Evolutionary conservation across 169 alveolate genomes (phyloP), one percentile per base, ranked within the genome.

Genomic region (Perkinsus chesapeaki): DNA sequence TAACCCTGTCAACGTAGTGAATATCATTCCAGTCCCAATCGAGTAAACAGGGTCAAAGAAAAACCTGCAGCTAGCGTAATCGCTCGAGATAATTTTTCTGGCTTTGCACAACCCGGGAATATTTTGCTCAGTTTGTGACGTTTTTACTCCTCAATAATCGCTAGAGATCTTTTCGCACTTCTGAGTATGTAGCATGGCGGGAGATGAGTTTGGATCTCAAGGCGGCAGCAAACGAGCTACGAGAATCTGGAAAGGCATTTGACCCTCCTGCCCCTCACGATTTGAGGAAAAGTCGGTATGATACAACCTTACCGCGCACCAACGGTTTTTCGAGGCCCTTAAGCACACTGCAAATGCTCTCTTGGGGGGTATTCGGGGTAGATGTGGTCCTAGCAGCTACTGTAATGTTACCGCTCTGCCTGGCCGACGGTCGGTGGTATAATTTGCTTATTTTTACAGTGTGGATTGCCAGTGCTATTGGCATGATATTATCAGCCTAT

Each of bases 291-390:
- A 34, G 27, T 27, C 27, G 82, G 82, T 60, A 60, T 60, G 82
- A 23, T 1, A 60, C 0, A 60, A n/a, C n/a, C n/a, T 60, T 37
- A 3, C 73, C 34, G 23, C 91, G 95, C 91, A 94, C 73, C 36
- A 94, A 94, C 93, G 95, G 95, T 10, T 94, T 94, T 73, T 93
- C 92, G 72, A 94, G 73, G 39, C 95, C 95, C 39, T 91, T 94
- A 5, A 91, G 91, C 39, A 94, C 91, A 36, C 73, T 94, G 37
- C 95, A 94, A 92, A 60, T 94, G 27, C 91, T 94, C 16, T 82
- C 93, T 39, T 94, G 95, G 95, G 31, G 73, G 0, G 34, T 91
- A 39, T 94, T 94, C 48, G 93, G 92, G 37, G 82, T 60, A 20
- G 82, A 60, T 60, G 82, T 60, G 36, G 82, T 16, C 31, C 82